phyloP scores from a whole-genome alignment of 148 eudicot species.

The Vaccinium darrowii region DNA sequence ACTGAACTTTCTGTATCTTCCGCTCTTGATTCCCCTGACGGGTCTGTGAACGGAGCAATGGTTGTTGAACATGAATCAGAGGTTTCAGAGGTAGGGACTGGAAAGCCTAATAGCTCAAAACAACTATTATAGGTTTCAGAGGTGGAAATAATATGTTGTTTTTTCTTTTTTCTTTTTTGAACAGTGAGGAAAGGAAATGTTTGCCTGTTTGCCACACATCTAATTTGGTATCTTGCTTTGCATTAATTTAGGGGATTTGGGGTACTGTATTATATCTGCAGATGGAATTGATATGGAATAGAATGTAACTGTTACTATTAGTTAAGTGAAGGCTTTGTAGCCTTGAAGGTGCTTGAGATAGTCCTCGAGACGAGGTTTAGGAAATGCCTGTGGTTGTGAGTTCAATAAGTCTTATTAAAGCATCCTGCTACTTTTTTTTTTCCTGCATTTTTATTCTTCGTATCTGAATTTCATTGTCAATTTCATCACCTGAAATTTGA shows the following conservation, averaged over 20 bases:
- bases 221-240: too few relatives aligned
- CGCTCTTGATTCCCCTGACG: conserved; percentile 85
- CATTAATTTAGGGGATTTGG: too few relatives aligned
- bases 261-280: too few relatives aligned
- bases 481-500: background rate
- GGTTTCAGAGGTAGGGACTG: too few relatives aligned
- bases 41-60: conserved; percentile 43
- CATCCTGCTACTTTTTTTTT: background rate
- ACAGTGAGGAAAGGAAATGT: too few relatives aligned
- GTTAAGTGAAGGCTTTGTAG: background rate
- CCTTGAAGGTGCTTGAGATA: background rate
- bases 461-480: background rate
- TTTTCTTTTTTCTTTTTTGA: too few relatives aligned
- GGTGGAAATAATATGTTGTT: too few relatives aligned
- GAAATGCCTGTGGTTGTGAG: background rate
- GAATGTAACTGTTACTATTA: background rate
- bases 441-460: too few relatives aligned
- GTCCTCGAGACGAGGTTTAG: background rate
- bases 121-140: too few relatives aligned
- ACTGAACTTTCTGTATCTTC: conserved; percentile 88
- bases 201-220: too few relatives aligned
- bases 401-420: background rate
- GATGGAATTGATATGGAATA: too few relatives aligned
- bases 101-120: too few relatives aligned
- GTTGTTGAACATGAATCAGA: conserved; percentile 10